Evolutionary conservation across 2,329 filamentous ascomycete genomes (phyloP).

Genomic region (Westerdykella sp.): DNA sequence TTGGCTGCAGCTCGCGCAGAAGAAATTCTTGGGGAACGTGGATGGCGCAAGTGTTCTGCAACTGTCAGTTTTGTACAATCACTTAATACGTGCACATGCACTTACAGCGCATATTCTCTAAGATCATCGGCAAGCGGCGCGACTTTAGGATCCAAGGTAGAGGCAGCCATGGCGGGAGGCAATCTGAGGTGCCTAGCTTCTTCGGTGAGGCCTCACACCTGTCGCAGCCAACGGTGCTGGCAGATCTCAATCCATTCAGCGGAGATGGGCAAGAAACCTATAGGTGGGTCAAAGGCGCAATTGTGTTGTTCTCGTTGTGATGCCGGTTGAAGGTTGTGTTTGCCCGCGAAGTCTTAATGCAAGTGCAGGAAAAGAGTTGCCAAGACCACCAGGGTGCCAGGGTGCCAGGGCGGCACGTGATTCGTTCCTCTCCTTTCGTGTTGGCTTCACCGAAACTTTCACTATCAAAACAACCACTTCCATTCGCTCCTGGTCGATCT

Average conservation of each 20-base stretch:
- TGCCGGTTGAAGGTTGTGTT: slow-evolving; percentile 4
- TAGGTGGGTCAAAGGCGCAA: not conserved
- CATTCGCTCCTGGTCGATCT: no score
- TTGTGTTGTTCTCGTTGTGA: not conserved
- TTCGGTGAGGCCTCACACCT: no score
- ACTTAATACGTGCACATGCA: not conserved
- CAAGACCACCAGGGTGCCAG: no score
- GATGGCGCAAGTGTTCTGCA: slow-evolving; percentile 68
- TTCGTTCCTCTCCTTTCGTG: no score
- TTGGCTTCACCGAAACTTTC: no score
- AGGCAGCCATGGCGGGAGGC: slow-evolving; percentile 21
- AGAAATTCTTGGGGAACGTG: slow-evolving; percentile 91
- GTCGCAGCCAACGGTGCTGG: not conserved
- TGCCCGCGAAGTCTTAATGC: slow-evolving; percentile 1
- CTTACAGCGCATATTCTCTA: slow-evolving; percentile 29
- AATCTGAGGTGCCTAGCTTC: no score
- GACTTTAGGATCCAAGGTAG: slow-evolving; percentile 23
- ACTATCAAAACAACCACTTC: no score
- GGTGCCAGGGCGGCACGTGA: no score
- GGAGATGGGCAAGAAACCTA: not conserved
- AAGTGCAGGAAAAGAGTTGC: no score
- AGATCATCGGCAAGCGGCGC: slow-evolving; percentile 31
- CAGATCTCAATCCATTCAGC: slow-evolving; percentile 20
- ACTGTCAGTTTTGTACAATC: slow-evolving; percentile 1
- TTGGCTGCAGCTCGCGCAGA: slow-evolving; percentile 89